Percentiles rank a stretch among this genome's conserved stretches.
Evolutionary conservation across 345 rosid genomes (phyloP).

Genomic region (Corchorus olitorius): DNA sequence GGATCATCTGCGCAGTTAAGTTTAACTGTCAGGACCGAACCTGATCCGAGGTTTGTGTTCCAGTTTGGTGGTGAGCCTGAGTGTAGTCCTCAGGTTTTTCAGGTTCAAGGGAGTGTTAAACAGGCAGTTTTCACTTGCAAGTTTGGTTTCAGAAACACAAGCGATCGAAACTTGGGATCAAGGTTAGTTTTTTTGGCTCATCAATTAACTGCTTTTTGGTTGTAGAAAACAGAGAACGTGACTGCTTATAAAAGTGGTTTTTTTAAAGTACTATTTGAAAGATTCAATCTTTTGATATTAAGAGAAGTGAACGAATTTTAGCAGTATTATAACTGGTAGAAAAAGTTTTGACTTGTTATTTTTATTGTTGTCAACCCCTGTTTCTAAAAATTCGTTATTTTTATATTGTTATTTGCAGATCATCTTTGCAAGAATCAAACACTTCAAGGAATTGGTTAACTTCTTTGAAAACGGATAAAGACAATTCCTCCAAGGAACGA

Average conservation of each 20-base stretch:
- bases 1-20: conserved; percentile 50
- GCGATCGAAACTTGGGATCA: conserved; percentile 61
- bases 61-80: conserved; percentile 90
- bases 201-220: not conserved
- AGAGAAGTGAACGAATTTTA: not conserved
- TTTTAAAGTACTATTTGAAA: not conserved
- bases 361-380: not conserved
- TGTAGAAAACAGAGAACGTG: not conserved
- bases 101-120: conserved; percentile 77
- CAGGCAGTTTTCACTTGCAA: conserved; percentile 98
- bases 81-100: conserved; percentile 95
- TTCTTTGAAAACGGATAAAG: conserved; percentile 55
- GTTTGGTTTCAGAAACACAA: conserved; percentile 62
- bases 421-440: conserved; percentile 49
- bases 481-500: conserved; percentile 61
- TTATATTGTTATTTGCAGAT: conserved; percentile 38
- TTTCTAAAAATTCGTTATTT: not conserved
- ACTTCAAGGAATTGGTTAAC: conserved; percentile 49
- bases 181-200: conserved; percentile 42
- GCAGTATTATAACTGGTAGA: not conserved
- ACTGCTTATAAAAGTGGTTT: not conserved
- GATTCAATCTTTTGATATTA: not conserved
- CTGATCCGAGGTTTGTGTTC: conserved; percentile 90
- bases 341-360: not conserved
- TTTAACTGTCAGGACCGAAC: conserved; percentile 60